Conservation (phyloP, 2,329 filamentous ascomycete species). For the Paecilomyces dactylethromorphus region DNA sequence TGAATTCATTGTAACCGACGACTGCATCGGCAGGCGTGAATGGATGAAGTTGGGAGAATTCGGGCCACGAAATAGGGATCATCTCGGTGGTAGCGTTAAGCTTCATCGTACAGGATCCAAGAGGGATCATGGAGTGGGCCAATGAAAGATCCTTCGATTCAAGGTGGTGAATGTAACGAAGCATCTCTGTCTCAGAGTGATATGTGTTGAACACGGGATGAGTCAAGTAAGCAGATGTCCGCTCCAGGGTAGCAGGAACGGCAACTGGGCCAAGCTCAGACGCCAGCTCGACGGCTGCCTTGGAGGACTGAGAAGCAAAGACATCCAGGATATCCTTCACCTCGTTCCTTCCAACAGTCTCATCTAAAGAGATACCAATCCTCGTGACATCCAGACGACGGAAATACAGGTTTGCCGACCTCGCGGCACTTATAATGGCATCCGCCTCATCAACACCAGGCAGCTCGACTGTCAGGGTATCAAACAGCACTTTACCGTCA, state of each 20-base stretch:
- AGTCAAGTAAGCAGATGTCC: constrained; percentile 70
- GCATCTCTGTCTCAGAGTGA: constrained; percentile 88
- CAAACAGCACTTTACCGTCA: constrained; percentile 60
- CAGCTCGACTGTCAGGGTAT: constrained; percentile 67
- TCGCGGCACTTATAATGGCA: constrained; percentile 47
- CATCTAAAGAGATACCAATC: constrained; percentile 72
- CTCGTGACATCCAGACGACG: constrained; percentile 55
- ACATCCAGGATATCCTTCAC: constrained; percentile 52
- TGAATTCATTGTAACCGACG: constrained; percentile 63
- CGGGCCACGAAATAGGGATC: constrained; percentile 72
- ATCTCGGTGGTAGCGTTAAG: constrained; percentile 91
- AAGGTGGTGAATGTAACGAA: constrained; percentile 88
- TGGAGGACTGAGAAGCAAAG: constrained; percentile 43
- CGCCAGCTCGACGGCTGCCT: constrained; percentile 24
- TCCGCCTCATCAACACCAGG: constrained; percentile 45
- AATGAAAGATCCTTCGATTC: constrained; percentile 92
- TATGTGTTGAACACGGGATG: constrained; percentile 93
- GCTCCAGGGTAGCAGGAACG: constrained; percentile 52
- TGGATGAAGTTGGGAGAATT: constrained; percentile 75
- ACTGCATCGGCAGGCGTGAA: constrained; percentile 61
- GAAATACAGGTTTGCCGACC: constrained; percentile 53
- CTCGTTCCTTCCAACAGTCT: constrained; percentile 56
- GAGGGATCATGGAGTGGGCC: constrained; percentile 94
- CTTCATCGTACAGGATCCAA: constrained; percentile 98
- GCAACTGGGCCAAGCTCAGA: constrained; percentile 33